phyloP scores from a whole-genome alignment of 345 rosid species.

The Gossypium stocksii region DNA sequence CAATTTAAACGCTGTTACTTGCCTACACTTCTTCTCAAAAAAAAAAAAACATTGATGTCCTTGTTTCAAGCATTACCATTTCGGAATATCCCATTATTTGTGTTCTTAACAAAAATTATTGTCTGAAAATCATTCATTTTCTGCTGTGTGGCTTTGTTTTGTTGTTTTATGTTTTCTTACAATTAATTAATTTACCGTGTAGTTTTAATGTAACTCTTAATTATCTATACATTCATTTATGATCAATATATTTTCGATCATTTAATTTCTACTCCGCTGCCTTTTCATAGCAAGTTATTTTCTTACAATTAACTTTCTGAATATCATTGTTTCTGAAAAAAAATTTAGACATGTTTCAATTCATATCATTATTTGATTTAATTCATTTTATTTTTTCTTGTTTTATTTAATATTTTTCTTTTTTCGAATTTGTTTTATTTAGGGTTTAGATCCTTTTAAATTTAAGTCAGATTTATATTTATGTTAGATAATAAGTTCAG shows the following conservation, averaged over 20 bases:
- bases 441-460: too few species aligned
- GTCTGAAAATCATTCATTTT: neutral
- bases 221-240: neutral
- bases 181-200: neutral
- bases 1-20: conserved; percentile 39
- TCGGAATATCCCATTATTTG: conserved; percentile 2
- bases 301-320: too few species aligned
- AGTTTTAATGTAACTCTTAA: neutral
- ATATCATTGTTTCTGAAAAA: too few species aligned
- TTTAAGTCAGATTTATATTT: too few species aligned
- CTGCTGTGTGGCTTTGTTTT: neutral
- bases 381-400: too few species aligned
- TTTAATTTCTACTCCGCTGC: neutral
- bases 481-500: too few species aligned
- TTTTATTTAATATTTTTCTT: too few species aligned
- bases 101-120: neutral
- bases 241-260: neutral
- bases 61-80: neutral
- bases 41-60: neutral
- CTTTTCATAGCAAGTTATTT: too few species aligned
- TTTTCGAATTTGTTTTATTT: too few species aligned
- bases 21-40: neutral
- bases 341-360: too few species aligned
- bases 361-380: too few species aligned
- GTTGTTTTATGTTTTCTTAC: neutral